Percentiles rank a stretch among this genome's conserved stretches.
Conservation (phyloP, 2,329 filamentous ascomycete species). For the Epichloe hybrida region DNA sequence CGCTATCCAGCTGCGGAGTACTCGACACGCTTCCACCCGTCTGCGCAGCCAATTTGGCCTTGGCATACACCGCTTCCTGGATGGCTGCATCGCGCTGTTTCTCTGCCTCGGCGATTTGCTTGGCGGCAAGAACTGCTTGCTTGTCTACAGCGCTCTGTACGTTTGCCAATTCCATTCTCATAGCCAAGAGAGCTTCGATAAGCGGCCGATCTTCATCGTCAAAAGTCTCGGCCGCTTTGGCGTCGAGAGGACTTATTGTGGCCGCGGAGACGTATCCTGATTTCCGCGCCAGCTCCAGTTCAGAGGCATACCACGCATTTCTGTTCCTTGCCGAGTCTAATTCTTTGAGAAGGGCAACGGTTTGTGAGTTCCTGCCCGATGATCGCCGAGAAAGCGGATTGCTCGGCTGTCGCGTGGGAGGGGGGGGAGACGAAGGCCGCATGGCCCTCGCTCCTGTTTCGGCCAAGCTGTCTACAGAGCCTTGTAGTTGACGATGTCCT, state of each 20-base stretch:
- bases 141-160: slow-evolving; percentile 84
- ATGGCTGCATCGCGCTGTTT: slow-evolving; percentile 91
- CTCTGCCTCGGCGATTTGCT: slow-evolving; percentile 84
- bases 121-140: slow-evolving; percentile 73
- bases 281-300: slow-evolving; percentile 82
- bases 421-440: slow-evolving; percentile 39
- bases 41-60: slow-evolving; percentile 79
- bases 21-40: slow-evolving; percentile 47
- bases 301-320: slow-evolving; percentile 95
- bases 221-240: slow-evolving; percentile 63
- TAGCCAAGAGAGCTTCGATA: slow-evolving; percentile 80
- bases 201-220: slow-evolving; percentile 85
- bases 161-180: slow-evolving; percentile 78
- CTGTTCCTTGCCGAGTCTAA: slow-evolving; percentile 71
- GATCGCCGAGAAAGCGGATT: slow-evolving; percentile 46
- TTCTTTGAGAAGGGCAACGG: slow-evolving; percentile 70
- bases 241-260: slow-evolving; percentile 62
- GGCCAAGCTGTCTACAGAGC: slow-evolving; percentile 54
- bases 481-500: slow-evolving; percentile 36
- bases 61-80: slow-evolving; percentile 86
- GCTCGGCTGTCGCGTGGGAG: slow-evolving; percentile 41
- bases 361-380: slow-evolving; percentile 48
- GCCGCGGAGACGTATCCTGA: slow-evolving; percentile 69
- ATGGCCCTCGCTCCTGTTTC: slow-evolving; percentile 38
- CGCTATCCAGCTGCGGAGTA: slow-evolving; percentile 44